phyloP scores from a whole-genome alignment of 257 asterid genomes.

The Solanum dulcamara region DNA sequence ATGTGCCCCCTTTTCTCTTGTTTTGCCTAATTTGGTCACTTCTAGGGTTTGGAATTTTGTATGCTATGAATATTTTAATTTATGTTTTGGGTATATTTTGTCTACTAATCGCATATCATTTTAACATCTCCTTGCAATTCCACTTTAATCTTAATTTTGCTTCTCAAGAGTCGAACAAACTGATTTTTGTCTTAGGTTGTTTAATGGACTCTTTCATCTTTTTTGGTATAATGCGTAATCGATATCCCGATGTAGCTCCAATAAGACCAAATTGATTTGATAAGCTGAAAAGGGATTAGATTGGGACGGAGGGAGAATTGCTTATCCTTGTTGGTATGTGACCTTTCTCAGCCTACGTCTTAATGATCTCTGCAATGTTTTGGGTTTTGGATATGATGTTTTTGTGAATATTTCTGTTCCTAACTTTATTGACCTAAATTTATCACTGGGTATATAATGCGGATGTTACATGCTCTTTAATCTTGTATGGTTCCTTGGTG shows the following conservation, averaged over 20 bases:
- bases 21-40: background rate
- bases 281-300: background rate
- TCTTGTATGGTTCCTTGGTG: background rate
- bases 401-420: background rate
- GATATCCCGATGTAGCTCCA: background rate
- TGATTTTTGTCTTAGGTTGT: background rate
- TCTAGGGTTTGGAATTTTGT: background rate
- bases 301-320: background rate
- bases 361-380: background rate
- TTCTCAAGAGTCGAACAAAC: too few species aligned
- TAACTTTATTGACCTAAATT: background rate
- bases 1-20: background rate
- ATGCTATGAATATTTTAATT: background rate
- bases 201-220: background rate
- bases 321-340: background rate
- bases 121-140: background rate
- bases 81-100: background rate
- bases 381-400: background rate
- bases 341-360: background rate
- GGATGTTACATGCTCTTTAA: background rate
- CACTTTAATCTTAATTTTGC: too few species aligned
- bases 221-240: background rate
- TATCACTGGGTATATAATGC: background rate
- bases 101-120: background rate
- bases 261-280: background rate